These are phyloP conservation scores for Parsonsia alboflavescens DNA, from an alignment of 257 asterid genomes.

Conservation along the genomic window DNA sequence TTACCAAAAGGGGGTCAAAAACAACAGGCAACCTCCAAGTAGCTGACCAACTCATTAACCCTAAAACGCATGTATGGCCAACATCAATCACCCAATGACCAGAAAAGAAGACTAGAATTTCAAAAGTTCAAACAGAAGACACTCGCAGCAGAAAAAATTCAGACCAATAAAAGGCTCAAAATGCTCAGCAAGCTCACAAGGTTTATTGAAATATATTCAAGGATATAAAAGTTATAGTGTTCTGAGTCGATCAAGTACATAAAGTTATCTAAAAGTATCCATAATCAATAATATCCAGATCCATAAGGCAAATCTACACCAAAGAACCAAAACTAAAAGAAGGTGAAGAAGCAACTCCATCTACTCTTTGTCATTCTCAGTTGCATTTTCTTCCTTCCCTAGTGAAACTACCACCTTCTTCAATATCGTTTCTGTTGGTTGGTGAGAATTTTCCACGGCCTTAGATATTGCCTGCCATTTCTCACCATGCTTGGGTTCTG, in stretches of 20 bases:
- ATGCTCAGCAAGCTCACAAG: not conserved
- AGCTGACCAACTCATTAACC: not conserved
- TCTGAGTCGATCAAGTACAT: not conserved
- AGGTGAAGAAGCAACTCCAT: conserved; percentile 4
- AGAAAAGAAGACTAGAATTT: not conserved
- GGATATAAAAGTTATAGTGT: not conserved
- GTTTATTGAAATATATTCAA: not conserved
- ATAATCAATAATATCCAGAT: not conserved
- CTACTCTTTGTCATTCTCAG: conserved; percentile 47
- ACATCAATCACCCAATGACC: no score
- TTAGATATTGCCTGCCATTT: conserved; percentile 77
- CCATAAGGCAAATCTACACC: not conserved
- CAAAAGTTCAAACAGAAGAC: not conserved
- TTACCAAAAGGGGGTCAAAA: not conserved
- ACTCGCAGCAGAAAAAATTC: not conserved
- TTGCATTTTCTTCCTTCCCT: conserved; percentile 63
- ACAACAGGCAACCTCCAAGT: not conserved
- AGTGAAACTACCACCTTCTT: conserved; percentile 78
- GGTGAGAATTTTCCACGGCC: conserved; percentile 92
- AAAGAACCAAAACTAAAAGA: not conserved
- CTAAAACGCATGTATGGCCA: not conserved
- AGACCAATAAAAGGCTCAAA: not conserved
- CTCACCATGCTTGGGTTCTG: conserved; percentile 95
- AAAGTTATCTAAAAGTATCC: not conserved
- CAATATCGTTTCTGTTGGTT: conserved; percentile 66